These are phyloP conservation scores for Mycocentrospora acerina DNA, from an alignment of 2,329 filamentous ascomycete genomes.

Conservation along the genomic window DNA sequence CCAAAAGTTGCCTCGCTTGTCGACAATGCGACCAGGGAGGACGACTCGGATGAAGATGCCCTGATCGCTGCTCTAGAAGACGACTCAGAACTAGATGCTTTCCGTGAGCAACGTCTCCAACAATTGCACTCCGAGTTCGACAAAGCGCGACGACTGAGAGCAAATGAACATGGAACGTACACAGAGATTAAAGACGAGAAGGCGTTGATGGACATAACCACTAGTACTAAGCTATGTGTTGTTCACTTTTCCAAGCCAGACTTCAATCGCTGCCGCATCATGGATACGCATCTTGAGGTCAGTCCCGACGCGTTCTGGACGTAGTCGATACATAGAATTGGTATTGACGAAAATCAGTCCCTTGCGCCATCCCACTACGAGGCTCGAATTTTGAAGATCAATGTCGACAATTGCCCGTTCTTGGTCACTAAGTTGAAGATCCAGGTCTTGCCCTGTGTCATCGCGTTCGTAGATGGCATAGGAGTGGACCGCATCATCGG, in stretches of 20 bases:
- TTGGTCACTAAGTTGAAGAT: slow-evolving; percentile 60
- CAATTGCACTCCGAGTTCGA: slow-evolving; percentile 59
- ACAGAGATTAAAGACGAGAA: slow-evolving; percentile 61
- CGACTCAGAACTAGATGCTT: slow-evolving; percentile 54
- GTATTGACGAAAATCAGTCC: slow-evolving; percentile 27
- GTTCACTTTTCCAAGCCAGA: slow-evolving; percentile 67
- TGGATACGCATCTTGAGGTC: slow-evolving; percentile 60
- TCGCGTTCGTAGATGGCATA: slow-evolving; percentile 58
- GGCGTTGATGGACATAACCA: slow-evolving; percentile 61
- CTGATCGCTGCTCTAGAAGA: slow-evolving; percentile 62
- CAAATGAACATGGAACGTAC: slow-evolving; percentile 55
- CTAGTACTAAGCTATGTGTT: slow-evolving; percentile 57
- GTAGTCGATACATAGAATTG: not conserved
- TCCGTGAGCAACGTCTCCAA: slow-evolving; percentile 59
- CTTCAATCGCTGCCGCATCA: slow-evolving; percentile 62
- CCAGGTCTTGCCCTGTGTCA: slow-evolving; percentile 60
- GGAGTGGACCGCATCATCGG: slow-evolving; percentile 59
- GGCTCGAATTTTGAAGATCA: slow-evolving; percentile 59
- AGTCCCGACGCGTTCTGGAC: slow-evolving; percentile 5
- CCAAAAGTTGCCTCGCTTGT: slow-evolving; percentile 54
- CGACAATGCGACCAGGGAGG: slow-evolving; percentile 43
- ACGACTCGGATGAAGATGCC: slow-evolving; percentile 59
- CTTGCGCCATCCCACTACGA: slow-evolving; percentile 61
- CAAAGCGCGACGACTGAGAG: slow-evolving; percentile 54
- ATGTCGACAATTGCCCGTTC: slow-evolving; percentile 62